Base-by-base conservation (phyloP, 2,329 filamentous ascomycete genomes). In the Neophaeococcomyces mojaviensis region DNA sequence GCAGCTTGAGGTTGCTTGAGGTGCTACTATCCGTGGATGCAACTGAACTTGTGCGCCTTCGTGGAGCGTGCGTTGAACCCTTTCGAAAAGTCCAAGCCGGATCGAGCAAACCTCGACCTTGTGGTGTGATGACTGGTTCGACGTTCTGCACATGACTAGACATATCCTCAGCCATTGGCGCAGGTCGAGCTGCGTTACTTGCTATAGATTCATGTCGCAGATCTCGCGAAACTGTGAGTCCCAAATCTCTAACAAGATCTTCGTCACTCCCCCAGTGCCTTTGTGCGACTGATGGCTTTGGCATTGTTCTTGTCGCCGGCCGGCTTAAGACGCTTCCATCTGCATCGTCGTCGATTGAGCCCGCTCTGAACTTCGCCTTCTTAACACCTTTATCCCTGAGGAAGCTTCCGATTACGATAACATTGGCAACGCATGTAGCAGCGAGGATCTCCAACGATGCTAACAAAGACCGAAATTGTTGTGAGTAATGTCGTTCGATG, bases 391-490 rank as follows among this genome's bases (percentile, higher is more conserved):
- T 79, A 62, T 97, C 90, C 12, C 90, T 79, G 22, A 97, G 81
- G 59, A 97, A 97, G 0, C 89, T 94, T 10, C 90, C 90, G 2
- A 98, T 77, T 1, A 96, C 86, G 16, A 98, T 74, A 2, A 84
- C 82, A 61, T 97, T 98, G 10, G 90, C 86, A 0, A 94, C 84
- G 0, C 81, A 80, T 0, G 89, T 86, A 4, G 92, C 89, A 41
- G 90, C 89, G 1, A 97, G 74, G 6, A 97, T 84, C 61, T 98
- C 92, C 15, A 94, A 74, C 0, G 89, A 95, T 3, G 92, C 92
- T 53, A 94, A 74, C 1, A 97, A 78, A 0, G 90, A 94, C 36
- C 92, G 85, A 55, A 85, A 88, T 59, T 92, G 88, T 63, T 97
- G 92, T 22, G 78, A 73, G 2, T 88, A 88, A 49, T 80, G 68